These are phyloP conservation scores for Ophioceras dolichostomum DNA, from an alignment of 2,329 filamentous ascomycete genomes.

Conservation along the genomic window DNA sequence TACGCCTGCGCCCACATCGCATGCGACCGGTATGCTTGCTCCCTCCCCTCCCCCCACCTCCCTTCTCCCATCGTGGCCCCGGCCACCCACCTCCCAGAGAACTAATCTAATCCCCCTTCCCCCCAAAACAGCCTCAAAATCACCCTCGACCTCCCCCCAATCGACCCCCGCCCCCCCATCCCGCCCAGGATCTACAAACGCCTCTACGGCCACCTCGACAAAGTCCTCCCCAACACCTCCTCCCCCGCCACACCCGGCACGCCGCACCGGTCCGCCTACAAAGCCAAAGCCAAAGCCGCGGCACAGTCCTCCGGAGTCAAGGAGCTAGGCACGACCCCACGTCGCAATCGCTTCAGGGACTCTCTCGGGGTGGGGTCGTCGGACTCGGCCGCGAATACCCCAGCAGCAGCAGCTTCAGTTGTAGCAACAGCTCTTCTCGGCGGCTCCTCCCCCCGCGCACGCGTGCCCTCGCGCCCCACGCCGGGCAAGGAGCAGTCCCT, in stretches of 20 bases:
- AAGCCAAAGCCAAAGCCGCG: not conserved
- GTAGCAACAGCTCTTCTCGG: too few species aligned
- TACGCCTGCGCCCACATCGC: constrained; percentile 85
- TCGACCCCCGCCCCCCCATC: constrained; percentile 65
- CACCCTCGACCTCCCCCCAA: constrained; percentile 61
- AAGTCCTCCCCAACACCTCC: constrained; percentile 42
- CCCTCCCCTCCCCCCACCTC: too few species aligned
- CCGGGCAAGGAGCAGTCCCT: constrained; percentile 17
- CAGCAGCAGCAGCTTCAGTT: too few species aligned
- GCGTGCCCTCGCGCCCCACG: constrained; percentile 11
- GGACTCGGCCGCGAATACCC: too few species aligned
- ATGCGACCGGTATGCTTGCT: constrained; percentile 57
- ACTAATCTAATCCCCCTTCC: not conserved
- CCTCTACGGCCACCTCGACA: constrained; percentile 69
- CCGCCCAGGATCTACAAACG: constrained; percentile 74
- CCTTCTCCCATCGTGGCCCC: not conserved
- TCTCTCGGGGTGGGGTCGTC: constrained; percentile 7
- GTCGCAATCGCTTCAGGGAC: constrained; percentile 12
- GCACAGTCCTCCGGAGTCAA: not conserved
- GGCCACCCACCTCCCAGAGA: too few species aligned
- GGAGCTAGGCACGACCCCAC: constrained; percentile 9
- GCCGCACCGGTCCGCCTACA: not conserved
- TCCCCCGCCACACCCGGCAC: constrained; percentile 11
- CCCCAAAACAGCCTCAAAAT: constrained; percentile 53
- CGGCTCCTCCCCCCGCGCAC: not conserved